Base-by-base conservation (phyloP, 441 rosid genomes). In the Biscutella laevigata region DNA sequence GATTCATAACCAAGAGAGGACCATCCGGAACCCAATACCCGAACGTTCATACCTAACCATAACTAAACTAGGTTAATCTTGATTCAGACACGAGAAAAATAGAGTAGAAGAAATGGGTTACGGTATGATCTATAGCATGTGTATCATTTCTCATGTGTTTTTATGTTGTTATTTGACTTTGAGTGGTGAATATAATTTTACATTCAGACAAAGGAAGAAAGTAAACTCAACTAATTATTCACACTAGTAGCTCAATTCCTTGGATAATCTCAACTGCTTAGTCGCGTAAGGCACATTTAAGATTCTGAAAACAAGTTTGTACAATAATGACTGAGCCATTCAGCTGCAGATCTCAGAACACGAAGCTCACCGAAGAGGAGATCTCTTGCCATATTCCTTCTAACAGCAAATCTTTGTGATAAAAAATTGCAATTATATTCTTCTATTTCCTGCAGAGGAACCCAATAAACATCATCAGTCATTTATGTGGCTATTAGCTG, bases 361-460 rank as follows among this genome's bases (percentile, higher is more conserved):
- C 79, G 85, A 67, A 79, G 83, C 76, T 90, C 89, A 1, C 96
- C 95, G 0, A 19, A 34, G 26, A 84, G 83, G 29, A 90, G 92
- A 53, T 83, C 71, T 35, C 61, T 49, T 24, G 90, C 88, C 92
- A 83, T 82, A 57, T 67, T 70, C 74, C 62, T 77, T 57, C 84
- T 51, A 29, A 58, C 40, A 47, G 53, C 59, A 35, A 27, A 60
- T 49, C 46, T 71, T 30, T 70, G 47, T 35, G 62, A 34, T 42
- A 22, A 51, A 7, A 64, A 37, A 26, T 47, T 22, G 21, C 37
- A 17, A 54, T 40, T 7, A 1, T 30, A 44, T 34, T 32, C 61
- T 57, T 38, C 82, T 69, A 81, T 22, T 10, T 57, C 61, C 98
- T 86, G 89, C 64, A 12, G 42, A 17, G 20, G 34, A 8, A 48